Conservation (phyloP, 345 rosid species). For the Rhodamnia rubescens region DNA sequence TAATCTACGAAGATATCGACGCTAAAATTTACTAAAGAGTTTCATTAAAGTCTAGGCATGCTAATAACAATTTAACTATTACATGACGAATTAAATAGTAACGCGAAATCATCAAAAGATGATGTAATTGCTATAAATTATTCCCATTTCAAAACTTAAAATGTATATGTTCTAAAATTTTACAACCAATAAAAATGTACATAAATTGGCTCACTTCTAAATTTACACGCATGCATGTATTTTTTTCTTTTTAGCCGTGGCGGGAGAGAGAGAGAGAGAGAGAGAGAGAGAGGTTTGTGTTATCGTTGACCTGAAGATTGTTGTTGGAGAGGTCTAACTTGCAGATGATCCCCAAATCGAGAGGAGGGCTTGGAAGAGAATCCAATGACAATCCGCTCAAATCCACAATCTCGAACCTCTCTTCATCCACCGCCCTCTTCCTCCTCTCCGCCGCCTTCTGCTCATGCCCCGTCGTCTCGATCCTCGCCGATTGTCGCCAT, state of each 20-base stretch:
- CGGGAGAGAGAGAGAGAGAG: not conserved
- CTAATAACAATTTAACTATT: not conserved
- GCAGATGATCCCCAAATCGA: constrained; percentile 50
- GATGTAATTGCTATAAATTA: not conserved
- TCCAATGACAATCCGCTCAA: constrained; percentile 64
- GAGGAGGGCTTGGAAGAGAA: constrained; percentile 47
- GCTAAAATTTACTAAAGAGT: not conserved
- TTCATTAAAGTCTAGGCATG: not conserved
- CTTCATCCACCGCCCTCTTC: constrained; percentile 4
- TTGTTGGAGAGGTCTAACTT: constrained; percentile 82
- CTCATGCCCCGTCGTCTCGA: not conserved
- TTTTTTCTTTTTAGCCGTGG: not conserved
- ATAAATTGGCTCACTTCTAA: not conserved
- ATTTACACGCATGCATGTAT: not conserved
- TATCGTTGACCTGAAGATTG: constrained; percentile 55
- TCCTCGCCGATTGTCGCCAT: not conserved
- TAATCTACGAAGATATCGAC: not conserved
- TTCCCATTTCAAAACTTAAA: not conserved
- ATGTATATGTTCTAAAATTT: not conserved
- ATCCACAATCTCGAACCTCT: constrained; percentile 43
- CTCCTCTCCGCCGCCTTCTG: not conserved
- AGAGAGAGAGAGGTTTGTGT: not conserved
- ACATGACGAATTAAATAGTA: not conserved
- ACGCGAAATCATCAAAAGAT: not conserved
- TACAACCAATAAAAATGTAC: not conserved